A percentile compares a stretch with the other conserved stretches of the same genome.
Evolutionary conservation across 345 rosid genomes (phyloP).

Genomic region (Syzygium aromaticum): DNA sequence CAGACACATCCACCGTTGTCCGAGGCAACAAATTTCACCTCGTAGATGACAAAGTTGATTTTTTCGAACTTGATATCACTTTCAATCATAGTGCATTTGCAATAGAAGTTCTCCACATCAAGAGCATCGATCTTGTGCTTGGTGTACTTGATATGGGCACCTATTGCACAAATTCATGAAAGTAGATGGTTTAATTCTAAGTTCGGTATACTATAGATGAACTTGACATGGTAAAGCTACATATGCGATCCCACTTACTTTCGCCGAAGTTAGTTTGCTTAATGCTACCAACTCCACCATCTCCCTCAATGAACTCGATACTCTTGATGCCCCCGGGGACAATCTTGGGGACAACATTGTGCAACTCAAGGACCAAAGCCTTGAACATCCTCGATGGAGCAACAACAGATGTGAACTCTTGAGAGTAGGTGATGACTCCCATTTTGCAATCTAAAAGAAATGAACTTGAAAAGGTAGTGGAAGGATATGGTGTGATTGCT

Average conservation of each 20-base stretch:
- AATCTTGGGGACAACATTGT: too few relatives aligned
- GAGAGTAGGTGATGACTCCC: neutral
- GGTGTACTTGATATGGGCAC: too few relatives aligned
- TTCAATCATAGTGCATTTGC: too few relatives aligned
- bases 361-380: neutral
- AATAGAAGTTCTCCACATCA: too few relatives aligned
- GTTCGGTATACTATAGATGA: neutral
- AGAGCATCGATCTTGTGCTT: too few relatives aligned
- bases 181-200: neutral
- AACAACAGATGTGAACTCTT: neutral
- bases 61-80: too few relatives aligned
- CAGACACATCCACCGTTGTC: neutral
- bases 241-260: neutral
- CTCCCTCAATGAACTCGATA: neutral
- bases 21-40: neutral
- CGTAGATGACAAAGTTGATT: neutral
- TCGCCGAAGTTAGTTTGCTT: neutral
- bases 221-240: neutral
- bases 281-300: constrained; percentile 2
- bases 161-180: neutral
- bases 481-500: too few relatives aligned
- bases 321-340: too few relatives aligned
- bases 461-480: too few relatives aligned
- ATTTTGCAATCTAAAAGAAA: neutral
- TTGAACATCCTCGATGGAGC: neutral